These are phyloP conservation scores for Botryotinia calthae DNA, from an alignment of 2,329 filamentous ascomycete species.

Conservation along the genomic window DNA sequence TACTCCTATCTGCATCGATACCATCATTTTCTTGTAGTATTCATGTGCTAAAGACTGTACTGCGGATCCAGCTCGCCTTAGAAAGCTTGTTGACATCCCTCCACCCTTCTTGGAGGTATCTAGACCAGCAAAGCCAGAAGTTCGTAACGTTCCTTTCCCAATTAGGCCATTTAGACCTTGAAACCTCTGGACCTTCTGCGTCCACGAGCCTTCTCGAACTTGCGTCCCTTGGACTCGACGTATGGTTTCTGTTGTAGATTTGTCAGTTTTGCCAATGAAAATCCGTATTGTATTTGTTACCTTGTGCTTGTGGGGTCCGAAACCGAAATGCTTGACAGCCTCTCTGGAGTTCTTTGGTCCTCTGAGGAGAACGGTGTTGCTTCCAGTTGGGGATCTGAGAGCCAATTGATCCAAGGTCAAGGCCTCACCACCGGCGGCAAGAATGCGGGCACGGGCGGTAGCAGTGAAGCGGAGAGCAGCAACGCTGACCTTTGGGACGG, in stretches of 20 bases:
- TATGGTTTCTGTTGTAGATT: conserved; percentile 75
- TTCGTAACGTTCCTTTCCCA: conserved; percentile 26
- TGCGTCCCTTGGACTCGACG: conserved; percentile 97
- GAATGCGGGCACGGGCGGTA: conserved; percentile 89
- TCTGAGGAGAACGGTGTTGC: conserved; percentile 95
- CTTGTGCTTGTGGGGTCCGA: conserved; percentile 98
- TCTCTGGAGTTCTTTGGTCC: conserved; percentile 98
- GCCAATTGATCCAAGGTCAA: conserved; percentile 97
- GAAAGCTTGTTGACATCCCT: conserved; percentile 18
- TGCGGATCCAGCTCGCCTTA: conserved; percentile 12
- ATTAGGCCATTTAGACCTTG: conserved; percentile 79
- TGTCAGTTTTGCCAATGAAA: conserved; percentile 38
- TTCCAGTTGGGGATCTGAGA: conserved; percentile 88
- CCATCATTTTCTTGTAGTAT: conserved; percentile 17
- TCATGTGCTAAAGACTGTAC: conserved; percentile 17
- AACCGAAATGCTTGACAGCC: conserved; percentile 98
- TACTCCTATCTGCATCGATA: conserved; percentile 22
- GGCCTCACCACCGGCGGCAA: conserved; percentile 90
- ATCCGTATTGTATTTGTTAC: conserved; percentile 49
- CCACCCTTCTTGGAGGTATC: conserved; percentile 24
- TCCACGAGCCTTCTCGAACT: conserved; percentile 99
- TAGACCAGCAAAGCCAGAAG: conserved; percentile 29
- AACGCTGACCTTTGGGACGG: conserved; percentile 87
- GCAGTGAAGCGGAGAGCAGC: conserved; percentile 96
- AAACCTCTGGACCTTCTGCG: conserved; percentile 98